These are phyloP conservation scores for Stropharia rugosoannulata DNA, from an alignment of 768 basidiomycete species.

Conservation along the genomic window DNA sequence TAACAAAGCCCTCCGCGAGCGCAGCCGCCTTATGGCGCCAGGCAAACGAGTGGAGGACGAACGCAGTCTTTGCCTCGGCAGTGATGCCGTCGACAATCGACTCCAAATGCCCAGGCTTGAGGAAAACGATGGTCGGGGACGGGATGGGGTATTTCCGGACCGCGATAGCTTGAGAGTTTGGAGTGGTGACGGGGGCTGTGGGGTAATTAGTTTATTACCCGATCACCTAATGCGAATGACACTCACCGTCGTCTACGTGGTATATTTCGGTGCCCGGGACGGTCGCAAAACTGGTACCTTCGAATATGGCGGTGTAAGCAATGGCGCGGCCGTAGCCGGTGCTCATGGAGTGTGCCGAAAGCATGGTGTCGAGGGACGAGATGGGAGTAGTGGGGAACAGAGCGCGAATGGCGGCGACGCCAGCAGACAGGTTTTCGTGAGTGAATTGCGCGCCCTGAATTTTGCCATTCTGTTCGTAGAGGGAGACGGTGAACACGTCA, in stretches of 20 bases:
- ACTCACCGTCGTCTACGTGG: constrained; percentile 41
- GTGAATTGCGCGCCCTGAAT: constrained; percentile 68
- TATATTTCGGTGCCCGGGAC: constrained; percentile 56
- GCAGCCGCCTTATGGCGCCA: constrained; percentile 77
- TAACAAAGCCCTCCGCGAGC: constrained; percentile 71
- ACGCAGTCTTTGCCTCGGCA: constrained; percentile 50
- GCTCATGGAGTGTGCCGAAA: constrained; percentile 71
- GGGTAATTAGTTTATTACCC: not conserved
- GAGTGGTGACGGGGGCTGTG: constrained; percentile 12
- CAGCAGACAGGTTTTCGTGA: constrained; percentile 86
- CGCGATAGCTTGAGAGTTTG: constrained; percentile 16
- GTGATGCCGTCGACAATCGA: constrained; percentile 53
- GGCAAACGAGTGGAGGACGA: constrained; percentile 58
- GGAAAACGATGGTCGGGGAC: constrained; percentile 78
- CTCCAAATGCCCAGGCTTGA: constrained; percentile 61
- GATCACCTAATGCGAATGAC: not conserved
- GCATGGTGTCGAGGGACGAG: constrained; percentile 72
- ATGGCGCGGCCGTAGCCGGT: constrained; percentile 80
- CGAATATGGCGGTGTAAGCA: constrained; percentile 75
- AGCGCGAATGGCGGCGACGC: constrained; percentile 76
- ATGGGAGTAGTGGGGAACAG: constrained; percentile 72
- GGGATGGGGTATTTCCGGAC: constrained; percentile 55
- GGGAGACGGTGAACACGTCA: constrained; percentile 70
- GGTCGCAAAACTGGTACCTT: constrained; percentile 73
- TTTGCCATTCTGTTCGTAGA: constrained; percentile 54